Evolutionary conservation across 2,329 filamentous ascomycete species (phyloP).

Genomic region (Neophaeococcomyces aloes): DNA sequence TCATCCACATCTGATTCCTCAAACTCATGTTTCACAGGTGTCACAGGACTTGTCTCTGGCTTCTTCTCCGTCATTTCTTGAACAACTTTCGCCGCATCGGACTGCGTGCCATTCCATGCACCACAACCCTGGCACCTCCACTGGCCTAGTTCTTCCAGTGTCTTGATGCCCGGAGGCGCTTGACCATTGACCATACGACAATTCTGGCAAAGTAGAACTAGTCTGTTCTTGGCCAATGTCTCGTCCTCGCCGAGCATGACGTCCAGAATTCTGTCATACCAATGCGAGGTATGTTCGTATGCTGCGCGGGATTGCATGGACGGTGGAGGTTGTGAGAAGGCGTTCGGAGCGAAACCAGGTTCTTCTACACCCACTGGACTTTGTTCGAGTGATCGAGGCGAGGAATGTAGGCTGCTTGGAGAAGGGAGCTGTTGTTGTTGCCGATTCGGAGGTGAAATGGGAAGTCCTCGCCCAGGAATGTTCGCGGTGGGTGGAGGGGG

Average conservation of each 20-base stretch:
- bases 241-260: constrained; percentile 91
- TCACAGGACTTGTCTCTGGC: constrained; percentile 4
- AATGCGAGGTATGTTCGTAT: constrained; percentile 47
- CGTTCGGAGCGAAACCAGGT: constrained; percentile 39
- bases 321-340: constrained; percentile 27
- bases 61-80: constrained; percentile 43
- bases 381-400: neutral
- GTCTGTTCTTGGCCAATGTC: constrained; percentile 77
- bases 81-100: constrained; percentile 60
- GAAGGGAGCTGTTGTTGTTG: constrained; percentile 7
- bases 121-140: constrained; percentile 89
- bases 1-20: neutral
- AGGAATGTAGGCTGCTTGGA: neutral
- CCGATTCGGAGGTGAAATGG: constrained; percentile 14
- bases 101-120: constrained; percentile 58
- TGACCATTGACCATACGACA: constrained; percentile 92
- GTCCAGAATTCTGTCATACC: constrained; percentile 93
- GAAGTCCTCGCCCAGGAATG: constrained; percentile 37
- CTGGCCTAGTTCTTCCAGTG: constrained; percentile 64
- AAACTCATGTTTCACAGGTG: neutral
- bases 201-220: constrained; percentile 70
- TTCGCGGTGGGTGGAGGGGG: constrained; percentile 56
- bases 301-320: constrained; percentile 22
- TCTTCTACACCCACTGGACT: constrained; percentile 26
- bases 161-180: constrained; percentile 74